Percentiles rank a stretch among this genome's conserved stretches.
Evolutionary conservation across 2,329 filamentous ascomycete species (phyloP).

Genomic region (Tolypocladium ovalisporum): DNA sequence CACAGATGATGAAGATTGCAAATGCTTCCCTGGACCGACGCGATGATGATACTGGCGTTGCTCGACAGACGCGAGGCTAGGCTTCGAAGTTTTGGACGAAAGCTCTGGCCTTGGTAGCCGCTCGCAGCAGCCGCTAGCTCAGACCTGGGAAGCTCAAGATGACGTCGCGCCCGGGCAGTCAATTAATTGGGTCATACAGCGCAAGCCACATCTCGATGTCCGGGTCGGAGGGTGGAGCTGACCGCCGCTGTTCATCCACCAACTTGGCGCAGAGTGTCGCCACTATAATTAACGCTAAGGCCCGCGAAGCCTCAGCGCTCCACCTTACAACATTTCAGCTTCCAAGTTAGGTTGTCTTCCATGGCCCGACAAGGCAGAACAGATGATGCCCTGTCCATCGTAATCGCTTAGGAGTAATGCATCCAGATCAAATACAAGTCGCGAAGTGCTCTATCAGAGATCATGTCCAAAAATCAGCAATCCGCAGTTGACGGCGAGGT

Average conservation of each 20-base stretch:
- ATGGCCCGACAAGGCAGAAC: too few species aligned
- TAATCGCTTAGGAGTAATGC: too few species aligned
- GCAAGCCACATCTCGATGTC: neutral
- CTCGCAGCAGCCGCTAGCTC: neutral
- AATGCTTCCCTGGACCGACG: neutral
- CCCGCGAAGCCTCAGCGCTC: too few species aligned
- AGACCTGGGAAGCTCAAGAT: neutral
- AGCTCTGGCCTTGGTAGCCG: neutral
- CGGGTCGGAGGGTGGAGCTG: neutral
- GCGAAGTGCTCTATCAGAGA: too few species aligned
- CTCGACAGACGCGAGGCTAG: neutral
- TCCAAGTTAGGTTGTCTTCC: too few species aligned
- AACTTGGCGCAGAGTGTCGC: too few species aligned
- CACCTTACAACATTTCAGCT: too few species aligned
- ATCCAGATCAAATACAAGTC: too few species aligned
- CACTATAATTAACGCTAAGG: too few species aligned
- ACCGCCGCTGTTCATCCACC: neutral
- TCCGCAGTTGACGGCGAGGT: too few species aligned
- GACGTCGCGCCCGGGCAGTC: neutral
- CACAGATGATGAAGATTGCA: neutral
- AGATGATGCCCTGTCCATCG: too few species aligned
- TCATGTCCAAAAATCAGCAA: too few species aligned
- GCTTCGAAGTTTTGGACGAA: neutral
- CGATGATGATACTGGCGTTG: neutral
- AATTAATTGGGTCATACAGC: neutral